These are phyloP conservation scores for Groenewaldozyma auringiensis DNA, from an alignment of 1,139 yeast genomes.

Conservation along the genomic window DNA sequence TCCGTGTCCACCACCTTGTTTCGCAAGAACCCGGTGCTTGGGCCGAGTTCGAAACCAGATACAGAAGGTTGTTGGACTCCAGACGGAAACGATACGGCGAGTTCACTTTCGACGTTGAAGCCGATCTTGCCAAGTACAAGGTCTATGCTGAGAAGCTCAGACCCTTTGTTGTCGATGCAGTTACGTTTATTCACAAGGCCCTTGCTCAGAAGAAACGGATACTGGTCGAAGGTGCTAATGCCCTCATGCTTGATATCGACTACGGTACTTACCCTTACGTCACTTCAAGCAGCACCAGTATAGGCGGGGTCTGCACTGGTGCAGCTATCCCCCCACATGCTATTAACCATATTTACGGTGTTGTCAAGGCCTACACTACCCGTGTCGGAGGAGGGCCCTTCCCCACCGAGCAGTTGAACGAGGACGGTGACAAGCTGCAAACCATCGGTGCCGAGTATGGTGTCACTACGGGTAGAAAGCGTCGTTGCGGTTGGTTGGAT, in stretches of 20 bases:
- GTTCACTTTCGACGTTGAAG: conserved; percentile 79
- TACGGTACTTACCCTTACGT: conserved; percentile 98
- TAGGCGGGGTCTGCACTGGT: conserved; percentile 98
- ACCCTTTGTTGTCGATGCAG: conserved; percentile 92
- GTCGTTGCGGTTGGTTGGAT: conserved; percentile 99
- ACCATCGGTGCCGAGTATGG: conserved; percentile 92
- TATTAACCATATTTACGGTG: conserved; percentile 81
- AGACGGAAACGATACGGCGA: conserved; percentile 88
- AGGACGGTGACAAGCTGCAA: conserved; percentile 80
- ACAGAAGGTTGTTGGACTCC: conserved; percentile 67
- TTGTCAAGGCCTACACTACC: conserved; percentile 96
- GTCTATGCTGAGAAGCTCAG: conserved; percentile 62
- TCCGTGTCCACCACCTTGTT: conserved; percentile 92
- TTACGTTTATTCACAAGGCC: conserved; percentile 83
- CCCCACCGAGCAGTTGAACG: conserved; percentile 95
- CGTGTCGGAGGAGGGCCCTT: conserved; percentile 99
- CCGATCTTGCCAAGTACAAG: conserved; percentile 71
- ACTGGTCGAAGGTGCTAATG: conserved; percentile 96
- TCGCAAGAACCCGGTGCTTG: conserved; percentile 86
- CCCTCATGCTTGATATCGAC: conserved; percentile 94
- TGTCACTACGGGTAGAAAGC: conserved; percentile 98
- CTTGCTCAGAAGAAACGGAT: conserved; percentile 71
- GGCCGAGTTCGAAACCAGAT: conserved; percentile 79
- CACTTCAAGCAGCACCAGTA: conserved; percentile 90
- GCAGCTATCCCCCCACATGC: conserved; percentile 87